Base-by-base conservation (phyloP, 352 stramenopile genomes). In the Globisporangium polare region DNA sequence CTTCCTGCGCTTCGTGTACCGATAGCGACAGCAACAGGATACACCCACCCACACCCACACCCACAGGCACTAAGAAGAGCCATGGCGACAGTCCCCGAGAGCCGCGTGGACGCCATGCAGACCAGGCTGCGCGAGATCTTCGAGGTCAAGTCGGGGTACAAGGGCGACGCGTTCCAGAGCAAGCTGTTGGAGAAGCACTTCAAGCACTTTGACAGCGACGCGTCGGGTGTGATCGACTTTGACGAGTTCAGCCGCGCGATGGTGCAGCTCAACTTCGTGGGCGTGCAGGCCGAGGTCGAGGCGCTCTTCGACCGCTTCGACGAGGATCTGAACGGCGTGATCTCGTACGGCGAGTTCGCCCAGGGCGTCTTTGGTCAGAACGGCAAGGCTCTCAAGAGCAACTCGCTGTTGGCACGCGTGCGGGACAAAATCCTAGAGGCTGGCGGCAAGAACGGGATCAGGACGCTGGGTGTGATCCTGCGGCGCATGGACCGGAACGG, bases 221-320 rank as follows among this genome's bases (percentile, higher is more conserved):
- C 63, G 12, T 95, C 76, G 0, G 87, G 87, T 5, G 67, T 83
- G 8, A 69, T 97, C 24, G 85, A 94, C 65, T 94, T 91, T 66
- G 83, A 96, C 58, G 88, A 97, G 67, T 97, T 96, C 58, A 85
- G 75, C 49, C 80, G 83, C 31, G 89, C 86, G 3, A 94, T 96
- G 81, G 62, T 89, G 43, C 78, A 75, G 35, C 77, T 97, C 54
- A 96, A 97, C 63, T 95, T 97, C 58, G 79, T 97, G 7, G 89
- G 90, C 24, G 88, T 92, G 26, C 89, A 96, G 64, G 78, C 83
- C 15, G 88, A 95, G 63, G 69, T 90, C 13, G 83, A 95, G 42
- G 80, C 76, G 26, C 76, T 97, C 17, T 97, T 97, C 33, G 88
- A 97, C 53, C 83, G 86, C 39, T 96, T 95, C 51, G 89, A 97